phyloP scores from a whole-genome alignment of 768 basidiomycete species.

The Pleurotus citrinopileatus region DNA sequence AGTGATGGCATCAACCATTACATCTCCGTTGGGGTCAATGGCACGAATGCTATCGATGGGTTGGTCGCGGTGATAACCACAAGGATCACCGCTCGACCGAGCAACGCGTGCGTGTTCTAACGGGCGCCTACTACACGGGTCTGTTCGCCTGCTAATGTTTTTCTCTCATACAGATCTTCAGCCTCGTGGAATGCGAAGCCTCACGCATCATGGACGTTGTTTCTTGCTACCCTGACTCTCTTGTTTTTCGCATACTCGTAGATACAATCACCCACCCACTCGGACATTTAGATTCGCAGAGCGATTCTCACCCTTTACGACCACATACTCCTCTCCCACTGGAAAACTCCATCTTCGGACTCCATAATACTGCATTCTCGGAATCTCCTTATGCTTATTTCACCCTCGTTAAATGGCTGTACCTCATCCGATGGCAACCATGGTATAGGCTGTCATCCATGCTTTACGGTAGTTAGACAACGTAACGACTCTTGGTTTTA shows the following conservation, averaged over 20 bases:
- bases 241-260: not conserved
- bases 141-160: not conserved
- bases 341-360: too few species aligned
- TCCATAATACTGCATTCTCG: too few species aligned
- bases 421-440: not conserved
- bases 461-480: not conserved
- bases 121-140: not conserved
- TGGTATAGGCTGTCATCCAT: not conserved
- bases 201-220: not conserved
- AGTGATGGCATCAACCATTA: slow-evolving; percentile 72
- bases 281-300: not conserved
- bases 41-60: slow-evolving; percentile 74
- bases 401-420: not conserved
- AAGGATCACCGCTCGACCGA: slow-evolving; percentile 47
- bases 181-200: not conserved
- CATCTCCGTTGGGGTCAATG: slow-evolving; percentile 44
- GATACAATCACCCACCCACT: not conserved
- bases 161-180: not conserved
- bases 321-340: not conserved
- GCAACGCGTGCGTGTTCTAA: not conserved
- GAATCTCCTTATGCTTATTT: not conserved
- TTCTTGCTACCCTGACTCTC: not conserved
- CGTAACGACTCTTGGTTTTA: too few species aligned
- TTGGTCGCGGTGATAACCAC: slow-evolving; percentile 78
- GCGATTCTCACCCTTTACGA: not conserved